Evolutionary conservation across 2,329 filamentous ascomycete genomes (phyloP), one percentile per base, ranked within the genome.

Genomic region (Berkeleyomyces basicola): DNA sequence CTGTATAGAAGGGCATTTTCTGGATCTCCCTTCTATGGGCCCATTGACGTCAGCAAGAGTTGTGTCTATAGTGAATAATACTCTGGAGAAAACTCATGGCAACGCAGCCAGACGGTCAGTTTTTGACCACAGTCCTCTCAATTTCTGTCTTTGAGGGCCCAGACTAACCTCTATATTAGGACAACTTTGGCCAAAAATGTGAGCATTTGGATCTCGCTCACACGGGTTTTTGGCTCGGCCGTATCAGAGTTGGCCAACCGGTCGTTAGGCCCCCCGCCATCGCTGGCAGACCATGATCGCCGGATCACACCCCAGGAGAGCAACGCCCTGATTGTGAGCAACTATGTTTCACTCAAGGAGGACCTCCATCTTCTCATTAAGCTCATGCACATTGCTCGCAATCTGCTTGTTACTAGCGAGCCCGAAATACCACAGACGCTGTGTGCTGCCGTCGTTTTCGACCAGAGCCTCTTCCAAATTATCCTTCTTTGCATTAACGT

Each of bases 401-500:
- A 86, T 66, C 74, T 86, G 65, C 75, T 86, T 33, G 83, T 85
- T 39, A 84, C 83, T 7, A 79, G 80, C 6, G 80, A 85, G 68
- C 82, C 83, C 10, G 80, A 84, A 68, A 80, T 85, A 3, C 82
- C 83, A 1, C 83, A 86, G 69, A 82, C 86, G 67, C 77, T 86
- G 6, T 85, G 82, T 63, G 81, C 82, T 7, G 81, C 82, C 6
- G 80, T 84, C 14, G 78, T 81, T 61, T 84, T 85, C 66, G 82
- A 86, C 67, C 81, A 84, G 68, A 82, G 83, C 73, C 81, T 85
- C 1, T 83, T 84, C 66, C 82, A 84, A 69, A 79, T 83, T 2
- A 82, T 86, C 65, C 81, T 83, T 40, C 75, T 86, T 7, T 85
- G 83, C 67, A 80, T 85, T 23, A 85, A 84, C 68, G 81, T 86